phyloP scores from a whole-genome alignment of 768 basidiomycete genomes.

The Boletus sensibilis region DNA sequence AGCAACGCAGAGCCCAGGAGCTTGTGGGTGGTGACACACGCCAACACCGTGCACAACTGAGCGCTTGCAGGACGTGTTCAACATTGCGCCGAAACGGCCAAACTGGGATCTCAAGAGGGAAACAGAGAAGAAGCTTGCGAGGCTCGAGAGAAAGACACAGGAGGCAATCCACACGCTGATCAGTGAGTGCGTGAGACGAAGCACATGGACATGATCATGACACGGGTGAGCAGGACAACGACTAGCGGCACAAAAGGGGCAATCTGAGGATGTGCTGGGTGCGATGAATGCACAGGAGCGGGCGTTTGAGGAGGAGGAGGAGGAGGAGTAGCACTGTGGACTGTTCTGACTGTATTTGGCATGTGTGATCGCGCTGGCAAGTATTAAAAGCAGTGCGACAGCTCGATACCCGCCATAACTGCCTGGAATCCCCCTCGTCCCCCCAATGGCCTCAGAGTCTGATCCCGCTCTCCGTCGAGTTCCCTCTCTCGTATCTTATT shows the following conservation, averaged over 20 bases:
- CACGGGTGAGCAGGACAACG: slow-evolving; percentile 59
- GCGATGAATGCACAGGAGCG: slow-evolving; percentile 79
- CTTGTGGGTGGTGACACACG: slow-evolving; percentile 54
- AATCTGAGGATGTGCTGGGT: slow-evolving; percentile 75
- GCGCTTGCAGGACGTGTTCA: slow-evolving; percentile 76
- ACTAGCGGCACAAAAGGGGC: slow-evolving; percentile 74
- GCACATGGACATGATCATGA: slow-evolving; percentile 8
- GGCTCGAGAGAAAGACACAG: slow-evolving; percentile 88
- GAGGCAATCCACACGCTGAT: slow-evolving; percentile 92
- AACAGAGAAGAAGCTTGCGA: slow-evolving; percentile 84
- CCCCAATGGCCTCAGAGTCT: slow-evolving; percentile 35
- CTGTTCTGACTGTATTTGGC: slow-evolving; percentile 17
- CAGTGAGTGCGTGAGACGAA: slow-evolving; percentile 51
- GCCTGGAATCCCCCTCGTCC: background rate
- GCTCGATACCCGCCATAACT: background rate
- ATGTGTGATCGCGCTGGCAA: slow-evolving; percentile 4
- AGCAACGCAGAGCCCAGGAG: slow-evolving; percentile 80
- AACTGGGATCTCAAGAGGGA: slow-evolving; percentile 97
- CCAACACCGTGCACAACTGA: slow-evolving; percentile 15
- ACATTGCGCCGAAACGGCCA: slow-evolving; percentile 94
- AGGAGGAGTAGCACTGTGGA: background rate
- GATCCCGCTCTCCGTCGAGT: slow-evolving; percentile 43
- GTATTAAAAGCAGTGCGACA: slow-evolving; percentile 16
- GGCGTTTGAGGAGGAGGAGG: slow-evolving; percentile 50
- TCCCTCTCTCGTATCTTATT: slow-evolving; percentile 63